Evolutionary conservation across 2,329 filamentous ascomycete genomes (phyloP), one percentile per base, ranked within the genome.

Genomic region (Escovopsis sp.): DNA sequence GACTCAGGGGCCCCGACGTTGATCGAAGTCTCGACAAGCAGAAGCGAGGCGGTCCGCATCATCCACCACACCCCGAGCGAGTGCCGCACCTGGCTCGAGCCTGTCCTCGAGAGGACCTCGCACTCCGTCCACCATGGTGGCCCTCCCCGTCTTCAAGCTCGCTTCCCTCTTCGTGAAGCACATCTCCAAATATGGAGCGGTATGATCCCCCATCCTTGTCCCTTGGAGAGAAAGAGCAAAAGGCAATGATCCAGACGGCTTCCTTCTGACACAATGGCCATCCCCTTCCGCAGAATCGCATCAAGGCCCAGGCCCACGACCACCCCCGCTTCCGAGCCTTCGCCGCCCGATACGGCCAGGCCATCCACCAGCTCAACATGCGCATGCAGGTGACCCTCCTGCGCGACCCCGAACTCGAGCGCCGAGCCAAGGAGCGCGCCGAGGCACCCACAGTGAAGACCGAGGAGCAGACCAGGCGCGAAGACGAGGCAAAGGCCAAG

Each of bases 291-390:
- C 41, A 79, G 74, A 79, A 78, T 51, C 72, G 61, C 43, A 79
- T 79, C 48, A 79, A 79, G 50, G 57, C 61, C 23, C 73, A 75
- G 53, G 75, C 74, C 33, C 74, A 79, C 47, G 73, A 78, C 30
- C 74, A 79, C 45, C 64, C 66, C 2, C 57, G 63, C 31, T 78
- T 79, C 51, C 71, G 74, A 38, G 54, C 53, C 5, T 68, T 76
- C 42, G 74, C 74, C 30, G 73, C 72, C 31, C 62, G 57, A 39
- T 76, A 76, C 49, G 74, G 74, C 39, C 74, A 79, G 48, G 54
- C 58, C 9, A 74, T 79, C 45, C 74, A 79, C 48, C 74, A 79
- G 54, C 54, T 79, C 35, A 79, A 78, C 46, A 79, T 79, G 74
- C 66, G 70, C 35, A 51, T 76, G 46, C 69, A 66, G 12, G 75